phyloP scores from a whole-genome alignment of 176 grass and related monocot genomes.

The Coix lacrymajobi region DNA sequence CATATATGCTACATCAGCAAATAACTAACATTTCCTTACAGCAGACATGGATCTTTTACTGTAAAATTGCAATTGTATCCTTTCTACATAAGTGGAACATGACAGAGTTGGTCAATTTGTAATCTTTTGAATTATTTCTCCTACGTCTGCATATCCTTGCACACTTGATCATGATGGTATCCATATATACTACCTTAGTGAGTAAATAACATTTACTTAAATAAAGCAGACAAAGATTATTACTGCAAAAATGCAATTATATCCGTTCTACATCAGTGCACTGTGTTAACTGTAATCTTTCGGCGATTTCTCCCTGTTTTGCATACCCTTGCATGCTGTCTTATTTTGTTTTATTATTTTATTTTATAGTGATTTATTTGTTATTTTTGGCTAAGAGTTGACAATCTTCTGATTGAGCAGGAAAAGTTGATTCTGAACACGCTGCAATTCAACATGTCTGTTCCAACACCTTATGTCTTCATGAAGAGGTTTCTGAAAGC shows the following conservation, averaged over 20 bases:
- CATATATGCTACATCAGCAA: neutral
- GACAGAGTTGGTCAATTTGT: neutral
- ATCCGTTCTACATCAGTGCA: neutral
- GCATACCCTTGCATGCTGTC: neutral
- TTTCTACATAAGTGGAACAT: neutral
- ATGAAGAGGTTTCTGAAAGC: constrained; percentile 92
- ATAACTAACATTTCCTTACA: neutral
- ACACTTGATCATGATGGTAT: neutral
- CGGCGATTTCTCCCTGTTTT: neutral
- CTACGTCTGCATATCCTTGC: neutral
- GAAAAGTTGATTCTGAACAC: constrained; percentile 68
- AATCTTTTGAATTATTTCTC: constrained; percentile 7
- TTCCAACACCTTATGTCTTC: constrained; percentile 85
- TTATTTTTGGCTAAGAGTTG: neutral
- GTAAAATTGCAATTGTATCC: neutral
- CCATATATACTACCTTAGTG: neutral
- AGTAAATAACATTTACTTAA: neutral
- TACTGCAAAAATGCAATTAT: neutral
- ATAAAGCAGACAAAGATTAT: neutral
- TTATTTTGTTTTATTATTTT: neutral
- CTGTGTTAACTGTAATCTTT: neutral
- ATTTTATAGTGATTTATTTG: neutral
- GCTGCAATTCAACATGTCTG: constrained; percentile 82
- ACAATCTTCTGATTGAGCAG: constrained; percentile 43
- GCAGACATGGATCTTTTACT: neutral